Evolutionary conservation across 2,329 filamentous ascomycete species (phyloP), one percentile per base, ranked within the genome.

Genomic region (Corynespora cassiicola): DNA sequence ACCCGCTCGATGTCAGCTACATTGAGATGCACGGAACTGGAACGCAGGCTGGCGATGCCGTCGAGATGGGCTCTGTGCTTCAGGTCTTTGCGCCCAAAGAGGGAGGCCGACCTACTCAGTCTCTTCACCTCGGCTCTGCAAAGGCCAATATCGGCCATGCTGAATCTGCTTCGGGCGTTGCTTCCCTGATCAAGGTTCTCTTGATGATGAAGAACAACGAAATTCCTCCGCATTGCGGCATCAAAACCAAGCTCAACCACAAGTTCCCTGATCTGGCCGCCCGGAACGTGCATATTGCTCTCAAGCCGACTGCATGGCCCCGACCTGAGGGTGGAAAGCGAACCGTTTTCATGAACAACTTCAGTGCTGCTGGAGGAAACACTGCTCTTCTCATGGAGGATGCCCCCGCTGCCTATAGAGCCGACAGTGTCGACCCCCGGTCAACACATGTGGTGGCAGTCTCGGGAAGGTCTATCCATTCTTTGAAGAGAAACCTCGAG

Each of bases 321-420:
- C 33, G 20, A 17, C 30, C 28, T 15, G 26, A 27, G 8, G 28
- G 28, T 8, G 24, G 30, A 14, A 31, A 31, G 15, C 32, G 44
- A 3, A 39, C 22, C 7, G 46, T 40, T 1, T 39, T 63, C 6
- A n/a, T 72, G 18, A 71, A 70, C 47, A 70, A 68, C 39, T 72
- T 70, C 42, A 47, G 56, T 22, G 68, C 68, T 2, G 58, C 65
- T 7, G 68, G 68, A 10, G 66, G 67, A 4, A 71, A 71, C 36
- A 64, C 65, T 2, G 38, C 54, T 2, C 29, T 68, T 10, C 21
- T 65, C 2, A 15, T 68, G 11, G 47, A 54, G 36, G 58, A 57
- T 46, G 46, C 44, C 2, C 25, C 26, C 8, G 17, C 20, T 8
- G 16, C 18, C 4, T 14, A 32, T 7, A 27, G 17, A n/a, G 20